Percentiles rank a stretch among this genome's conserved stretches.
These are phyloP conservation scores for Pyrenopolyporus hunteri DNA, from an alignment of 495 filamentous ascomycete species.

Conservation along the genomic window DNA sequence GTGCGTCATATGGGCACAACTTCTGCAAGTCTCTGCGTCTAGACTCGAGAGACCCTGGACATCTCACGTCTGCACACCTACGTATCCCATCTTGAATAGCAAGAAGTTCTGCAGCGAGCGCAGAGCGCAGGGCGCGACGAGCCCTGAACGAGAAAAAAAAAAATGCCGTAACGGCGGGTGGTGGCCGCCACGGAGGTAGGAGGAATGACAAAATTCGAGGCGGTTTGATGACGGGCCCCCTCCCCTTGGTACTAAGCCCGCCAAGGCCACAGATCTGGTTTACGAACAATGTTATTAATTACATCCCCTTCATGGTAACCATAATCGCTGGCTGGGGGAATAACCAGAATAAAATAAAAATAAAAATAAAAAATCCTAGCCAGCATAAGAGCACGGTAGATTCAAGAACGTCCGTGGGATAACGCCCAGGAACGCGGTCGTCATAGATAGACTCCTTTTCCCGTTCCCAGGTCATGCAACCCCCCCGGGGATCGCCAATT, in stretches of 20 bases:
- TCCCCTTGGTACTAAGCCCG: conserved; percentile 33
- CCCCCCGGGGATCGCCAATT: conserved; percentile 32
- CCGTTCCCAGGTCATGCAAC: conserved; percentile 38
- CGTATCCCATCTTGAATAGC: conserved; percentile 27
- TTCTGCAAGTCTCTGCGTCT: conserved; percentile 39
- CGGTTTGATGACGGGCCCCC: conserved; percentile 22
- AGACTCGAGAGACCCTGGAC: conserved; percentile 33
- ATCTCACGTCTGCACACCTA: conserved; percentile 26
- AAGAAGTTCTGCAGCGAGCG: conserved; percentile 21
- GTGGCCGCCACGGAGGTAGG: conserved; percentile 9
- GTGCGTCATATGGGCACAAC: conserved; percentile 41
- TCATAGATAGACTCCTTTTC: conserved; percentile 14
- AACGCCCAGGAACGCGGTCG: conserved; percentile 12
- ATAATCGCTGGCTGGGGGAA: conserved; percentile 23
- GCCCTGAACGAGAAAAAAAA: too few species aligned
- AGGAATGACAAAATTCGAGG: conserved; percentile 11
- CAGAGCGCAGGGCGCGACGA: conserved; percentile 13
- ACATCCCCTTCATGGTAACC: conserved; percentile 11
- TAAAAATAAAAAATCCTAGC: not conserved
- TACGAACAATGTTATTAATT: conserved; percentile 32
- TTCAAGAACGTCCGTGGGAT: not conserved
- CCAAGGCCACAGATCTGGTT: conserved; percentile 33
- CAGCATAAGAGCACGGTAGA: conserved; percentile 9
- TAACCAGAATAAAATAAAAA: not conserved
- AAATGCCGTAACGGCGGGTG: conserved; percentile 11